Evolutionary conservation across 306 rosid species (phyloP), one percentile per base, ranked within the genome.

Genomic region (Ormosia emarginata): DNA sequence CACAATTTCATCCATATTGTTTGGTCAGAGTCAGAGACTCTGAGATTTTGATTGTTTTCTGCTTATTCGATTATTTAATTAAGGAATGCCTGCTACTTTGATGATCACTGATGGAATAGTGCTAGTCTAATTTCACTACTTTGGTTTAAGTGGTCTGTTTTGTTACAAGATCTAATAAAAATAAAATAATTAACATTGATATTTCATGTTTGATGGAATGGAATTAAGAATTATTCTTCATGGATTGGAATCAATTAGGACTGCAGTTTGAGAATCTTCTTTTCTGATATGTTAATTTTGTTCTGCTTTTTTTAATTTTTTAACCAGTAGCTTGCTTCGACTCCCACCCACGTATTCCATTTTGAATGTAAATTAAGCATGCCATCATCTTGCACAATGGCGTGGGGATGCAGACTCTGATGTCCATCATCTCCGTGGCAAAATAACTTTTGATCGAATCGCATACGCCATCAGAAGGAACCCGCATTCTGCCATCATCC

Each of bases 231-330:
- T 17, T 63, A 33, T 80, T 79, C 71, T 83, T 72, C 53, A 12
- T 30, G 55, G 97, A 92, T 84, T 96, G 99, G 99, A 97, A 92
- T 93, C 98, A 24, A 87, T 96, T 81, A 85, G 97, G 70, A 53
- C 5, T 81, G 39, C 13, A 64, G 56, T 71, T 72, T 11, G 14
- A 18, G 75, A 77, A 85, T 86, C 78, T 75, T 78, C 78, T 75
- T 78, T 34, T 49, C 43, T 74, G 50, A 56, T 56, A 80, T 74
- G 80, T 82, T 39, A 59, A 46, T 81, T 46, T 36, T 86, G 81
- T 74, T 82, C 66, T 62, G 12, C 5, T 36, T 43, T 50, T 17
- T 18, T 62, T 33, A 11, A 24, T 41, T 7, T 59, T 15, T 58
- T 9, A 33, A 74, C 57, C 72, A 34, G 39, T 57, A 14, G 41